Evolutionary conservation across 2,329 filamentous ascomycete species (phyloP).

Genomic region (Penicillium sp.): DNA sequence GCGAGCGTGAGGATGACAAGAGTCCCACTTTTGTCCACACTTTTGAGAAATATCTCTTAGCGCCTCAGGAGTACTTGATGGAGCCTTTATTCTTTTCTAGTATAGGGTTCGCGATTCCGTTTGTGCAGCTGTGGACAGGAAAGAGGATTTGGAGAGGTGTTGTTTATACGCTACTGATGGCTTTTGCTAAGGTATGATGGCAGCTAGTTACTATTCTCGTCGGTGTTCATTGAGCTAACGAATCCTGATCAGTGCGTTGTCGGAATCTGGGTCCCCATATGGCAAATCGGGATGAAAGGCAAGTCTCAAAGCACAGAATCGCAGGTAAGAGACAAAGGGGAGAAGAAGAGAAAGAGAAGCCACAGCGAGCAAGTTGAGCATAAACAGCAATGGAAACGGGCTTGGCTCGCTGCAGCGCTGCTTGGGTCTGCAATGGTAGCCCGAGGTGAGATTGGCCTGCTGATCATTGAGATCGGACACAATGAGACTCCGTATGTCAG

Average conservation of each 20-base stretch:
- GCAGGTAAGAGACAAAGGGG: neutral
- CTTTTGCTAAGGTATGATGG: slow-evolving; percentile 28
- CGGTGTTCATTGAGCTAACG: neutral
- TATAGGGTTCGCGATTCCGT: slow-evolving; percentile 36
- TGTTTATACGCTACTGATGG: slow-evolving; percentile 32
- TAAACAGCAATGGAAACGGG: neutral
- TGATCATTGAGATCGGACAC: slow-evolving; percentile 36
- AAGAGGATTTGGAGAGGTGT: slow-evolving; percentile 34
- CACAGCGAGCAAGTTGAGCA: neutral
- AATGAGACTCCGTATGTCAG: slow-evolving; percentile 45
- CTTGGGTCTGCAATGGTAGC: slow-evolving; percentile 37
- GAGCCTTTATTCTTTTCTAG: slow-evolving; percentile 35
- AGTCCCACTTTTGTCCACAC: slow-evolving; percentile 43
- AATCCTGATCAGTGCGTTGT: slow-evolving; percentile 25
- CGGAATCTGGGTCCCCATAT: slow-evolving; percentile 30
- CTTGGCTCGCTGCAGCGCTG: slow-evolving; percentile 26
- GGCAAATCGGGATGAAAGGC: slow-evolving; percentile 11
- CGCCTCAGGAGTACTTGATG: slow-evolving; percentile 36
- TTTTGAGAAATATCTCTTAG: slow-evolving; percentile 41
- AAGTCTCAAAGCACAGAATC: neutral
- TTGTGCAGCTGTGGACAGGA: slow-evolving; percentile 35
- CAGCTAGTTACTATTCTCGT: neutral
- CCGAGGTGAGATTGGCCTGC: slow-evolving; percentile 34
- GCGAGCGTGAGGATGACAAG: slow-evolving; percentile 34
- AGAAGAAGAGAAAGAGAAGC: neutral